A percentile compares a stretch with the other conserved stretches of the same genome.
Evolutionary conservation across 2,329 filamentous ascomycete genomes (phyloP).

Genomic region (Colletotrichum endophyticum): DNA sequence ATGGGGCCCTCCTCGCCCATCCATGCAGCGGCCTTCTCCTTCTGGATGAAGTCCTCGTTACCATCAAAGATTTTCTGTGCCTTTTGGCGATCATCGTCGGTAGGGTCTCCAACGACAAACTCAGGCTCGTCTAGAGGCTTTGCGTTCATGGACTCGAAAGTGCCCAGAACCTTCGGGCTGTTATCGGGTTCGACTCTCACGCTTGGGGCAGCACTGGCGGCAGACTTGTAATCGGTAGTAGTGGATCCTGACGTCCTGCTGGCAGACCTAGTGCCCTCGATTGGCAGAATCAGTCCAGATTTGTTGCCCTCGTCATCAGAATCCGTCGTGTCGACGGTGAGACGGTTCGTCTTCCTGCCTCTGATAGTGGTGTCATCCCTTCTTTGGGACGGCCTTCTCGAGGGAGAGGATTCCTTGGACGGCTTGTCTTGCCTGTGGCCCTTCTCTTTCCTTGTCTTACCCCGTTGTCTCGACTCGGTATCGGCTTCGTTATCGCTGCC

Average conservation of each 20-base stretch:
- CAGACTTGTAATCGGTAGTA: conserved; percentile 45
- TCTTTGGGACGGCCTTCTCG: neutral
- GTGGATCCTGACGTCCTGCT: conserved; percentile 41
- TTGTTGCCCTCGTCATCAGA: conserved; percentile 37
- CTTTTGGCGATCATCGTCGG: conserved; percentile 75
- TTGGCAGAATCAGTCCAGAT: conserved; percentile 46
- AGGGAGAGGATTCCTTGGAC: conserved; percentile 8
- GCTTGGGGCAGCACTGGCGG: conserved; percentile 38
- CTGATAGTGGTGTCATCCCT: conserved; percentile 9
- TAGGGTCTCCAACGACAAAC: conserved; percentile 62
- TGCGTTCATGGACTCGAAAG: conserved; percentile 34
- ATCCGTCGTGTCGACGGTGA: conserved; percentile 32
- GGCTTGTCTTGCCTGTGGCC: neutral
- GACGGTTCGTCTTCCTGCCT: conserved; percentile 9
- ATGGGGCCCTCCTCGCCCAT: conserved; percentile 77
- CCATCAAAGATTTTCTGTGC: conserved; percentile 86
- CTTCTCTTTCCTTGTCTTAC: conserved; percentile 3
- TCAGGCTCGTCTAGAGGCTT: conserved; percentile 63
- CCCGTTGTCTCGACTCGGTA: conserved; percentile 25
- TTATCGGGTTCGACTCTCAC: conserved; percentile 48
- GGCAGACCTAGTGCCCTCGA: conserved; percentile 40
- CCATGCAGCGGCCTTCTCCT: conserved; percentile 83
- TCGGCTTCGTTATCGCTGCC: conserved; percentile 53
- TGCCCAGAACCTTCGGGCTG: conserved; percentile 37
- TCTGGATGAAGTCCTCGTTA: conserved; percentile 79